Percentiles rank a stretch among this genome's conserved stretches.
Conservation (phyloP, 768 basidiomycete genomes). For the Podaxis mareebaensis region DNA sequence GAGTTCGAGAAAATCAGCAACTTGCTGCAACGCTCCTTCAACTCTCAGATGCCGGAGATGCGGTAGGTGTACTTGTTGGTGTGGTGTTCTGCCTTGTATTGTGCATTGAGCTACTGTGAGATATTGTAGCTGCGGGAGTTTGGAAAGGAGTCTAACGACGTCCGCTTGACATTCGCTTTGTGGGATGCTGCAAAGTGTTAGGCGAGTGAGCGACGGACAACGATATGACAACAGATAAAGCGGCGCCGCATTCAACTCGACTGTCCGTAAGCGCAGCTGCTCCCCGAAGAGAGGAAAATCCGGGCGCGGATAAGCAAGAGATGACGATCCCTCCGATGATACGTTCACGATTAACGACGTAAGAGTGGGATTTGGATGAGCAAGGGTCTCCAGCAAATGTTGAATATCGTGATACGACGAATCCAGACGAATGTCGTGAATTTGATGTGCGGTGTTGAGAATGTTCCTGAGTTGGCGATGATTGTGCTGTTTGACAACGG, state of each 20-base stretch:
- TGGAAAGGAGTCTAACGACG: slow-evolving; percentile 34
- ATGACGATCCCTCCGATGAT: neutral
- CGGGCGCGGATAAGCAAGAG: slow-evolving; percentile 20
- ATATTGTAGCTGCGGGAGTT: slow-evolving; percentile 32
- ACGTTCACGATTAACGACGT: slow-evolving; percentile 36
- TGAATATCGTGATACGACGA: slow-evolving; percentile 35
- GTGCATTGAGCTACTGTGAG: slow-evolving; percentile 27
- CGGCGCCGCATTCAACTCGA: slow-evolving; percentile 37
- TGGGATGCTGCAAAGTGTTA: slow-evolving; percentile 38
- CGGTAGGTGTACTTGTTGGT: slow-evolving; percentile 19
- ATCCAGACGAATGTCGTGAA: slow-evolving; percentile 34
- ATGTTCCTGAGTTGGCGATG: slow-evolving; percentile 25
- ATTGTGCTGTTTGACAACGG: slow-evolving; percentile 30
- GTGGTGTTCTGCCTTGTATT: slow-evolving; percentile 33
- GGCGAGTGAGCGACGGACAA: slow-evolving; percentile 34
- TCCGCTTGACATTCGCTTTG: slow-evolving; percentile 34
- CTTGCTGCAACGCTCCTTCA: slow-evolving; percentile 6
- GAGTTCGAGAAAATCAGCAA: slow-evolving; percentile 7
- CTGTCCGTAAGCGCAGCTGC: slow-evolving; percentile 30
- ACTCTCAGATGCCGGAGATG: neutral
- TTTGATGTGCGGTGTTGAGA: slow-evolving; percentile 35
- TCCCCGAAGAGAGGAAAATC: slow-evolving; percentile 30
- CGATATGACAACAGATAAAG: slow-evolving; percentile 38
- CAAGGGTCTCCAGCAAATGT: slow-evolving; percentile 33
- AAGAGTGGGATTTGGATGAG: slow-evolving; percentile 35